Evolutionary conservation across 2,329 filamentous ascomycete species (phyloP), one percentile per base, ranked within the genome.

Genomic region (Macrophomina tecta): DNA sequence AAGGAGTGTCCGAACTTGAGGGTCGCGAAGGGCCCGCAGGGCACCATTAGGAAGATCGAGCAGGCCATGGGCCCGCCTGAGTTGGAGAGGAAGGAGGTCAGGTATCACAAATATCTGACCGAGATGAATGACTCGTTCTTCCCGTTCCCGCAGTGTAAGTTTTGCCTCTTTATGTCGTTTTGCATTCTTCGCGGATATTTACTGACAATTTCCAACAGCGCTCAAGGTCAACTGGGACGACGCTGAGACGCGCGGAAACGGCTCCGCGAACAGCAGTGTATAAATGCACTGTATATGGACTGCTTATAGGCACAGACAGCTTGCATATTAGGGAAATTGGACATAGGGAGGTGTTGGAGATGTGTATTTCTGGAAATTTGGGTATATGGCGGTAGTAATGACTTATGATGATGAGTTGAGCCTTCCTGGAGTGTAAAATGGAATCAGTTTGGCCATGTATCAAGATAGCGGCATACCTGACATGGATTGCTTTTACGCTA

Each of bases 111-210:
- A 30, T 84, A 82, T 68, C 70, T 84, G 75, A 83, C 80, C 42
- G 82, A 82, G 75, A 80, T 81, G 62, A 81, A 80, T 78, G 80
- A 83, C 74, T 75, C 74, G 71, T 82, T 77, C 70, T 82, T 81
- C 71, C 80, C 80, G 48, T 83, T 83, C 67, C 81, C 82, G 61
- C 80, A 77, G 64, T 77, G 81, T 82, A 73, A 81, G 81, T 79
- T 73, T 63, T 36, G 16, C 38, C 52, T 38, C 23, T 23, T 23
- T 23, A 45, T 28, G 18, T 64, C 40, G 30, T 55, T 61, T 9
- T 46, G 23, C n/a, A 11, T 30, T 12, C 0, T 16, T 18, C 6
- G 6, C 28, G 58, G 16, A 53, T 63, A 63, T 67, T 71, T 32
- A 67, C 64, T 40, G 49, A 55, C 51, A 51, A 46, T 28, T 48